Base-by-base conservation (phyloP, 441 rosid genomes). In the Erodium moschatum region DNA sequence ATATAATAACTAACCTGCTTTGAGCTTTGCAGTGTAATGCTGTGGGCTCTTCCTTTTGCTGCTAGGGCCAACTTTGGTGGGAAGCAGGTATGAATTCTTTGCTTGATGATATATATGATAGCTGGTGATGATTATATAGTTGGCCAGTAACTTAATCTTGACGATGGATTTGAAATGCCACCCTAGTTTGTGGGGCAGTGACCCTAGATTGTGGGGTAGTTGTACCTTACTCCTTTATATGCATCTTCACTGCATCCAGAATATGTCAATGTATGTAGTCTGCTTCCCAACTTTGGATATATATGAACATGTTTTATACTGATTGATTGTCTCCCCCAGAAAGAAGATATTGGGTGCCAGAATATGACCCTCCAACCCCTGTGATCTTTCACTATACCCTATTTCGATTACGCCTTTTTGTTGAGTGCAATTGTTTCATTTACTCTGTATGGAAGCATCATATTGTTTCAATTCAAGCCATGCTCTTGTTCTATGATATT, bases 121-220 rank as follows among this genome's bases (percentile, higher is more conserved):
- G 60, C 60, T 12, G 60, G 27, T 58, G 20, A 58, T 58, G 63
- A 6, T 0, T 19, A 58, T 19, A 58, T 20, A 58, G 64, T 58
- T 54, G 31, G 64, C 29, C 4, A 58, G 29, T 58, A 58, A 19
- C 29, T 58, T 20, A 58, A 21, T 12, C 64, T 58, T 16, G 16
- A 58, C 16, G 10, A 19, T 20, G 64, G 29, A 19, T 58, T 5
- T 58, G 64, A 21, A 58, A 21, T 58, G 64, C 31, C 64, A 58
- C 18, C 63, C 27, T 58, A 58, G 29, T 19, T 19, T 58, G 63
- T 58, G 27, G 63, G 63, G 63, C 20, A 58, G 8, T 20, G 64
- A 58, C 18, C 63, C 27, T 58, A 58, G 63, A 58, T 58, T 58
- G 63, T 58, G 27, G 63, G 63, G 63, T 58, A 58, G 8, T 20